Evolutionary conservation across 2,329 filamentous ascomycete genomes (phyloP).

Genomic region (Apiospora kogelbergensis): DNA sequence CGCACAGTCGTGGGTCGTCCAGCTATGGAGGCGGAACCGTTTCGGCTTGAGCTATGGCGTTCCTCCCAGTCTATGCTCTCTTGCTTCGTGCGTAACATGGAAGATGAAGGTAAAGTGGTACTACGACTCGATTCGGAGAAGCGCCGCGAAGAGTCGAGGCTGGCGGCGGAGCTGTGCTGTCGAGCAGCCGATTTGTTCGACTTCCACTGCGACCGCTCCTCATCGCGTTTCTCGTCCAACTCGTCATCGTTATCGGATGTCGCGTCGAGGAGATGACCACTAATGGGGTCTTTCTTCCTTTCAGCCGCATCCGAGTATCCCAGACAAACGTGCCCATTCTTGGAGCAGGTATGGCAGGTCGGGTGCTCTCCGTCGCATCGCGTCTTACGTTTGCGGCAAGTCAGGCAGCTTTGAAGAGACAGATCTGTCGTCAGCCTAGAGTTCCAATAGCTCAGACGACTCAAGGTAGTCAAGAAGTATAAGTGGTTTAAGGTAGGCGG

Average conservation of each 20-base stretch:
- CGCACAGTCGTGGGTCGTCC: slow-evolving; percentile 28
- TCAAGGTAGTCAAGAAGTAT: not conserved
- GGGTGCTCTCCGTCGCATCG: slow-evolving; percentile 74
- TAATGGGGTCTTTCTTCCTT: slow-evolving; percentile 33
- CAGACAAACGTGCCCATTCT: slow-evolving; percentile 68
- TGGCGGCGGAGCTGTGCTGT: not conserved
- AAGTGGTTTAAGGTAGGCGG: not conserved
- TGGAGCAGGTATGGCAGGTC: slow-evolving; percentile 69
- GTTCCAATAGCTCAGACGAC: slow-evolving; percentile 15
- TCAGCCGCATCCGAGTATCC: slow-evolving; percentile 62
- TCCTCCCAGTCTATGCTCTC: slow-evolving; percentile 33
- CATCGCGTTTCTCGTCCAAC: slow-evolving; percentile 27
- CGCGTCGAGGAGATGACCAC: slow-evolving; percentile 22
- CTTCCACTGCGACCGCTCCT: slow-evolving; percentile 10
- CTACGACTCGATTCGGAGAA: slow-evolving; percentile 24
- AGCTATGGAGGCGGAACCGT: slow-evolving; percentile 22
- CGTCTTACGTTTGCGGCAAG: slow-evolving; percentile 75
- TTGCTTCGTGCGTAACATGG: slow-evolving; percentile 27
- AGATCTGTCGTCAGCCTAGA: slow-evolving; percentile 19
- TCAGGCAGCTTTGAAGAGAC: slow-evolving; percentile 55
- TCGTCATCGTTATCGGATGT: slow-evolving; percentile 34
- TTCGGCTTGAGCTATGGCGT: slow-evolving; percentile 19
- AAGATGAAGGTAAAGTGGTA: slow-evolving; percentile 21
- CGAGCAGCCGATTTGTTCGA: not conserved
- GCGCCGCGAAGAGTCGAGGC: slow-evolving; percentile 20